These are phyloP conservation scores for Tolypocladium tropicale DNA, from an alignment of 2,329 filamentous ascomycete genomes.

Conservation along the genomic window DNA sequence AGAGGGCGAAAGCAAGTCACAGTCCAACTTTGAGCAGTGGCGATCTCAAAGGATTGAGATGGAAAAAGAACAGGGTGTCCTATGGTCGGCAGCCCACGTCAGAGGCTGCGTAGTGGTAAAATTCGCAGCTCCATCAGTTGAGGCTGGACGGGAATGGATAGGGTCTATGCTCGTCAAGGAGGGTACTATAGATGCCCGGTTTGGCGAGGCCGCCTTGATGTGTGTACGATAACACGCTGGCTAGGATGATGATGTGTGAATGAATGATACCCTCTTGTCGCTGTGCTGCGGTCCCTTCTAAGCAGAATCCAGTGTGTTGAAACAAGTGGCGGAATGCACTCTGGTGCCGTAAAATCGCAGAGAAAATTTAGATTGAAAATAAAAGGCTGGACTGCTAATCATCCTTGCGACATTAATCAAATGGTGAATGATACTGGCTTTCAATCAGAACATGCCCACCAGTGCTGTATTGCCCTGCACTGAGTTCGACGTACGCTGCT, in stretches of 20 bases:
- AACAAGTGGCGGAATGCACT: background rate
- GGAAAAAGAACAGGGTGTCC: constrained; percentile 50
- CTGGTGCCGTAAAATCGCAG: too few relatives aligned
- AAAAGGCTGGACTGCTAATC: too few relatives aligned
- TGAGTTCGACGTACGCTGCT: too few relatives aligned
- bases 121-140: constrained; percentile 73
- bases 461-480: background rate
- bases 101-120: constrained; percentile 84
- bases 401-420: too few relatives aligned
- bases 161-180: constrained; percentile 64
- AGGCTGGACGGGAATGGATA: constrained; percentile 74
- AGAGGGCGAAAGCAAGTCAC: constrained; percentile 20
- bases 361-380: too few relatives aligned
- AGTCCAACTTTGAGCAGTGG: constrained; percentile 40
- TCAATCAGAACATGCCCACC: too few relatives aligned
- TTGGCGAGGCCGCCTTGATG: constrained; percentile 73
- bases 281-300: background rate
- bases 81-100: constrained; percentile 76
- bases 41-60: constrained; percentile 41
- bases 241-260: too few relatives aligned
- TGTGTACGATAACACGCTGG: constrained; percentile 40
- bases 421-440: too few relatives aligned
- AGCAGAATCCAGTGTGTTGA: background rate
- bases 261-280: background rate
- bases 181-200: constrained; percentile 57